Conservation (phyloP, 352 stramenopile species). For the Globisporangium sylvaticum region DNA sequence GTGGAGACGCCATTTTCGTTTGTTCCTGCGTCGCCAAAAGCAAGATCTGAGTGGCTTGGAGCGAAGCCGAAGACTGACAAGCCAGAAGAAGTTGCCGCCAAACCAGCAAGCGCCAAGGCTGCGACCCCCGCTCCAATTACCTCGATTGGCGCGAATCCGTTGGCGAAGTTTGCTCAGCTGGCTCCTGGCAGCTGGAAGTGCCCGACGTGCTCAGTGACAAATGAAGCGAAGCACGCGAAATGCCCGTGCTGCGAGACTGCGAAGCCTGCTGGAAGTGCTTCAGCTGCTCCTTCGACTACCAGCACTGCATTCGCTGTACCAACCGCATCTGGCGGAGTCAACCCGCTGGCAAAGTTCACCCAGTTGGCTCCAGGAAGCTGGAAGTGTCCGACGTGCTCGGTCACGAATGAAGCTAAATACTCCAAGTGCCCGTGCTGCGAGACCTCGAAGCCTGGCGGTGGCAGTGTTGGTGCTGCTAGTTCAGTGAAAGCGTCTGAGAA, state of each 20-base stretch:
- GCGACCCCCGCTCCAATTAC: constrained; percentile 6
- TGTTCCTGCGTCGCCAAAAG: constrained; percentile 58
- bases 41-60: constrained; percentile 36
- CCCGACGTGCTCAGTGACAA: constrained; percentile 1
- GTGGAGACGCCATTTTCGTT: constrained; percentile 56
- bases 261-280: constrained; percentile 4
- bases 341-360: constrained; percentile 46
- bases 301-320: constrained; percentile 4
- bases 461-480: background rate
- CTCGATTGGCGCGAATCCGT: constrained; percentile 9
- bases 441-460: constrained; percentile 36
- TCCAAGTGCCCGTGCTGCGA: constrained; percentile 82
- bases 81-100: constrained; percentile 15
- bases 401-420: constrained; percentile 53
- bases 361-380: constrained; percentile 65
- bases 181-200: constrained; percentile 2
- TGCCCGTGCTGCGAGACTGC: constrained; percentile 2
- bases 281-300: background rate
- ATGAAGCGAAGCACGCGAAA: constrained; percentile 2
- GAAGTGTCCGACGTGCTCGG: constrained; percentile 77
- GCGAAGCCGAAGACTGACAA: constrained; percentile 20
- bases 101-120: constrained; percentile 21
- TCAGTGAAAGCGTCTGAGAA: constrained; percentile 3
- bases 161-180: constrained; percentile 1
- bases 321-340: constrained; percentile 12